A percentile compares a stretch with the other conserved stretches of the same genome.
These are phyloP conservation scores for Haematococcus sp. DNA, from an alignment of 139 green algal genomes.

Conservation along the genomic window DNA sequence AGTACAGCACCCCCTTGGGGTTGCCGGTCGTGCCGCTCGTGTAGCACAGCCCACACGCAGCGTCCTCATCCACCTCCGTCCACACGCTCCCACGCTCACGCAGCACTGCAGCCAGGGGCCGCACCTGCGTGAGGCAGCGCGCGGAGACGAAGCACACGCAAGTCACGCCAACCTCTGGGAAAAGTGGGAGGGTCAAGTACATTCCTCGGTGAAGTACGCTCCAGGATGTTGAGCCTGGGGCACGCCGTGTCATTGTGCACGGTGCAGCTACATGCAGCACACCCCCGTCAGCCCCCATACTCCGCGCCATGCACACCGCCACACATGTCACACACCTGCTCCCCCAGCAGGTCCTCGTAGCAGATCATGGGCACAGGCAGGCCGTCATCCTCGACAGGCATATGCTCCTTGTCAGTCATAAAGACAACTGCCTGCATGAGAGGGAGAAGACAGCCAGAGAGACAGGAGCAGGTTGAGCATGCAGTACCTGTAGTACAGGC, in stretches of 20 bases:
- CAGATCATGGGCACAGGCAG: constrained; percentile 42
- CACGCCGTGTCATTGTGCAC: too few species aligned
- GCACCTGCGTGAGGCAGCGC: too few species aligned
- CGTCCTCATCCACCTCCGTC: constrained; percentile 50
- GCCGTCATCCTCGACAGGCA: constrained; percentile 21
- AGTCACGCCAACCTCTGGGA: not conserved
- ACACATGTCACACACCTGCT: not conserved
- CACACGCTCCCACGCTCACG: constrained; percentile 36
- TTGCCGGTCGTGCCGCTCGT: constrained; percentile 65
- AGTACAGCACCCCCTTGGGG: constrained; percentile 75
- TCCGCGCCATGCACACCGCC: too few species aligned
- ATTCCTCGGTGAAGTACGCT: too few species aligned
- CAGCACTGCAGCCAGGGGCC: not conserved
- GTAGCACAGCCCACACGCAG: constrained; percentile 80
- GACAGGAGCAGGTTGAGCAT: too few species aligned
- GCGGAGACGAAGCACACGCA: not conserved
- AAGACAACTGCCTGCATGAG: constrained; percentile 33
- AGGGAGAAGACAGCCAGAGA: too few species aligned
- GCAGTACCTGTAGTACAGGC: too few species aligned
- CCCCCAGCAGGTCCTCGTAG: constrained; percentile 70
- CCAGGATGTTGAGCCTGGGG: too few species aligned
- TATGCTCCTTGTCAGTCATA: constrained; percentile 55
- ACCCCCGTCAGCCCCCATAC: too few species aligned
- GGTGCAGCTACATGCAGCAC: too few species aligned
- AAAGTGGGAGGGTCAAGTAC: too few species aligned